Evolutionary conservation across 2,329 filamentous ascomycete genomes (phyloP), one percentile per base, ranked within the genome.

Genomic region (Dactylonectria estremocensis): DNA sequence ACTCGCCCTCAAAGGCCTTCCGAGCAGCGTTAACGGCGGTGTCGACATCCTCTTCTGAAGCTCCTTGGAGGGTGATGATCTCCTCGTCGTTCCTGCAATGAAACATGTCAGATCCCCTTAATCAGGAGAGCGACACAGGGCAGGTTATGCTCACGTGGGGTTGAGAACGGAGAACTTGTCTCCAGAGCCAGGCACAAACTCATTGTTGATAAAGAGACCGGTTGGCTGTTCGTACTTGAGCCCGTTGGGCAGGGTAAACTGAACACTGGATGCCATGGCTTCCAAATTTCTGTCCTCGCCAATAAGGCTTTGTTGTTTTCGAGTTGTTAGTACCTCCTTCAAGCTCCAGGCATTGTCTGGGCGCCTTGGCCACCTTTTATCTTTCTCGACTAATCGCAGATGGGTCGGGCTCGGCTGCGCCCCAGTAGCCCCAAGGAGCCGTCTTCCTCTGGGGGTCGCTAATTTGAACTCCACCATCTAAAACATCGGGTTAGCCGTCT

Each of bases 141-240:
- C n/a, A n/a, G n/a, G n/a, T n/a, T n/a, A n/a, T n/a, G 13, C 66
- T 61, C 62, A 74, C 72, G 61, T 55, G 16, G 73, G 73, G 48
- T 75, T 71, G 46, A 67, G 61, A 33, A 75, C 71, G 2, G 46
- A 35, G 33, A 75, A 75, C n/a, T 75, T 67, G 16, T 73, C 67
- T 14, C 73, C 73, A 24, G 68, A 67, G 24, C 66, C 73, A 46
- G 69, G 33, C 18, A 77, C 68, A 43, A 75, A 77, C 37, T 75
- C 65, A 14, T 77, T 77, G 48, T 76, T 72, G 48, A 77, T 77
- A 59, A 77, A 77, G 16, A 77, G 68, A 33, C 76, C 76, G 0
- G 72, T 75, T 1, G 76, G 76, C 31, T 77, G 76, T 84, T 91
- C 76, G 71, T 78, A 80, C 35, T 69, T 76, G 5, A 73, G 69